Percentiles rank a stretch among this genome's conserved stretches.
These are phyloP conservation scores for Intubia oerlemansii DNA, from an alignment of 2,329 filamentous ascomycete species.

Conservation along the genomic window DNA sequence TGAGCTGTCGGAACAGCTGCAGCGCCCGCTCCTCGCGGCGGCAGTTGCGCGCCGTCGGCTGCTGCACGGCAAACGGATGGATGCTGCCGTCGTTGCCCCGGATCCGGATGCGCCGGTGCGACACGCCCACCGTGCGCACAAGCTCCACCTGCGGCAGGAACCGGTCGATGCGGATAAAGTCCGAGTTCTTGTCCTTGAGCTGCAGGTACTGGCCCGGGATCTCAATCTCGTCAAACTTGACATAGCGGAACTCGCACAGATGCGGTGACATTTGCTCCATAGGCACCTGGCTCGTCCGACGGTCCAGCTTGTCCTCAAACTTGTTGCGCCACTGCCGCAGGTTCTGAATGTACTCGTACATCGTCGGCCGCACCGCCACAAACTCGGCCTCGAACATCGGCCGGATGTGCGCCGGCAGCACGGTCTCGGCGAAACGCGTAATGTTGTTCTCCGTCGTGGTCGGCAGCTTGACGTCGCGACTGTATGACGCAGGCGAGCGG, in stretches of 20 bases:
- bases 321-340: conserved; percentile 90
- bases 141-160: conserved; percentile 92
- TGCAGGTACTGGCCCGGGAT: conserved; percentile 91
- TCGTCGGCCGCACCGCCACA: conserved; percentile 82
- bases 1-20: conserved; percentile 94
- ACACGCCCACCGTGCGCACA: conserved; percentile 74
- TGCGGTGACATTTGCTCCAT: conserved; percentile 77
- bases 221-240: conserved; percentile 97
- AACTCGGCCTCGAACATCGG: conserved; percentile 97
- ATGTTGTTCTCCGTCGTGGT: conserved; percentile 88
- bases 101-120: conserved; percentile 84
- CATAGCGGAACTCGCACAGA: conserved; percentile 88
- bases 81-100: conserved; percentile 92
- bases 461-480: conserved; percentile 78
- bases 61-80: conserved; percentile 92
- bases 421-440: conserved; percentile 86
- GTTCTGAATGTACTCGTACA: conserved; percentile 97
- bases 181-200: conserved; percentile 97
- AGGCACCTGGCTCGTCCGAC: conserved; percentile 48
- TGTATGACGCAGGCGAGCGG: conserved; percentile 68
- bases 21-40: conserved; percentile 85
- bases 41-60: conserved; percentile 81
- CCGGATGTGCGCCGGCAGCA: conserved; percentile 82
- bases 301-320: conserved; percentile 92
- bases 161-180: conserved; percentile 91